Evolutionary conservation across 1,284 basidiomycete genomes (phyloP).

Genomic region (Paramarasmius palmivorus): DNA sequence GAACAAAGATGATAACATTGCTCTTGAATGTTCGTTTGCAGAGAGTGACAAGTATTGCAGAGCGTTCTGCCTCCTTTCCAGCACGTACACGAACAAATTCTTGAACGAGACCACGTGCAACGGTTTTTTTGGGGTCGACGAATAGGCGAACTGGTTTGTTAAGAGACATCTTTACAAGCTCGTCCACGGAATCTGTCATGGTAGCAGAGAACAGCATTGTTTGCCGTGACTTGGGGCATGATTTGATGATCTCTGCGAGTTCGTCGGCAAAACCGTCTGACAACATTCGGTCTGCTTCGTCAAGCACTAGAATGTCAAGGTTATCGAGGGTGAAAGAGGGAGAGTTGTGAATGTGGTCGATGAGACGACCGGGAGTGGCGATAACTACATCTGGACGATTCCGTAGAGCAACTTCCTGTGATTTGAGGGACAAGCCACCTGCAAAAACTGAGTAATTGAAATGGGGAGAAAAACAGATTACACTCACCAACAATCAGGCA

Average conservation of each 20-base stretch:
- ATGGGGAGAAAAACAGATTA: background rate
- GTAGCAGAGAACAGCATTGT: slow-evolving; percentile 99
- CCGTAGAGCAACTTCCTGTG: slow-evolving; percentile 85
- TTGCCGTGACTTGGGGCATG: slow-evolving; percentile 87
- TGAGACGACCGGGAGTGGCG: slow-evolving; percentile 94
- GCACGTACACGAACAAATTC: slow-evolving; percentile 92
- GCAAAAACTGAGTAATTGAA: slow-evolving; percentile 10
- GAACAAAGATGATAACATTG: slow-evolving; percentile 89
- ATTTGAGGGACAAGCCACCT: slow-evolving; percentile 91
- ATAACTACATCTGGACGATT: slow-evolving; percentile 91
- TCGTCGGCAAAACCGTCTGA: slow-evolving; percentile 98
- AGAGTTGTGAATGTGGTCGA: slow-evolving; percentile 96
- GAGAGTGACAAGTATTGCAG: slow-evolving; percentile 80
- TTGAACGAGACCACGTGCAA: slow-evolving; percentile 88
- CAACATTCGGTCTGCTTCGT: slow-evolving; percentile 98
- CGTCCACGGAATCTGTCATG: slow-evolving; percentile 95
- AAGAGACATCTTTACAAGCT: slow-evolving; percentile 89
- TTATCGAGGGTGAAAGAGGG: slow-evolving; percentile 92
- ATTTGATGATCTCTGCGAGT: slow-evolving; percentile 88
- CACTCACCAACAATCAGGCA: slow-evolving; percentile 84
- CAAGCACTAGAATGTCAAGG: slow-evolving; percentile 91
- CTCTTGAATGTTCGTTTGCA: slow-evolving; percentile 88
- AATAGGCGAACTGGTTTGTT: slow-evolving; percentile 93
- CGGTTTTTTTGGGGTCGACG: slow-evolving; percentile 91
- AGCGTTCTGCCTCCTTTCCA: slow-evolving; percentile 77